Evolutionary conservation across 176 grass and related monocot species (phyloP).

Genomic region (Miscanthus lutarioriparius): DNA sequence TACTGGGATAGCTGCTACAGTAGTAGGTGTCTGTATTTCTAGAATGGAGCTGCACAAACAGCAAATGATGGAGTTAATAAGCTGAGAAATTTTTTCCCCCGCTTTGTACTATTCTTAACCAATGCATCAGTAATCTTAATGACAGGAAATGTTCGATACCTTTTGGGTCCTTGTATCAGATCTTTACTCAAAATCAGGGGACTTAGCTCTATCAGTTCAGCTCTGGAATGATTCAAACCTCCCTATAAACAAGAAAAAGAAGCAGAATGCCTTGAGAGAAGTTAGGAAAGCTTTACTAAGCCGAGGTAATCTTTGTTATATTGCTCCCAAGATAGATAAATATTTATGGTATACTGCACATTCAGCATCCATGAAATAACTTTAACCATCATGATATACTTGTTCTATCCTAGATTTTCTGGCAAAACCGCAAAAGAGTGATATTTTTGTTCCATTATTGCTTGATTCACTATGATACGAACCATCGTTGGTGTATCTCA

Average conservation of each 20-base stretch:
- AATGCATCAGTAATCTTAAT: slow-evolving; percentile 16
- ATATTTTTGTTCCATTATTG: not conserved
- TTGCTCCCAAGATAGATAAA: not conserved
- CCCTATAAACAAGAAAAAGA: slow-evolving; percentile 44
- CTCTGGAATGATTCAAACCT: slow-evolving; percentile 15
- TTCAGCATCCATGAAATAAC: slow-evolving; percentile 16
- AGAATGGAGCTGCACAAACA: slow-evolving; percentile 3
- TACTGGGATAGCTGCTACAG: not conserved
- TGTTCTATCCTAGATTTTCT: not conserved
- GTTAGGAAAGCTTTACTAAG: slow-evolving; percentile 58
- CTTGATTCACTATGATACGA: not conserved
- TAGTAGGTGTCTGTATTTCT: not conserved
- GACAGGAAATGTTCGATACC: slow-evolving; percentile 8
- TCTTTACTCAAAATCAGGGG: slow-evolving; percentile 89
- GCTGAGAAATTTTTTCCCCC: not conserved
- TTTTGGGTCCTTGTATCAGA: slow-evolving; percentile 94
- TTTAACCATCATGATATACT: slow-evolving; percentile 25
- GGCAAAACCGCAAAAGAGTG: not conserved
- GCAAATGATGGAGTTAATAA: too few relatives aligned
- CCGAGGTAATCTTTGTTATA: slow-evolving; percentile 48
- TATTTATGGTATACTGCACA: not conserved
- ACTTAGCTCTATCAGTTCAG: slow-evolving; percentile 87
- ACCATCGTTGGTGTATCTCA: not conserved
- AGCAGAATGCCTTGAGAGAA: slow-evolving; percentile 56
- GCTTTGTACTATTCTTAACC: not conserved